Base-by-base conservation (phyloP, 106 monocot genomes). In the Dioscorea alata region DNA sequence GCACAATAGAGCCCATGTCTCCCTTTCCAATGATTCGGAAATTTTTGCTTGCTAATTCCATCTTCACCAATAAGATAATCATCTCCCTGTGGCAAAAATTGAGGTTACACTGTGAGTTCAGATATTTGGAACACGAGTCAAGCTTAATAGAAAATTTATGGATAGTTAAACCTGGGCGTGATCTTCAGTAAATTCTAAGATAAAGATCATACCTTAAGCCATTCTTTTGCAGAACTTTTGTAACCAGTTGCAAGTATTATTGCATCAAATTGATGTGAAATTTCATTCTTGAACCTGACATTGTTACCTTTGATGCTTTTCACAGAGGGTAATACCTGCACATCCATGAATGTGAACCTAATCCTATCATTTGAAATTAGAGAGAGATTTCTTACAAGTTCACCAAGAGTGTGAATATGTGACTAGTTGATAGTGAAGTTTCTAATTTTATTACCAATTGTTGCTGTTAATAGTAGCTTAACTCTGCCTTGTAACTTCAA, bases 161-260 rank as follows among this genome's bases (percentile, higher is more conserved):
- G 42, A 42, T 42, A 42, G 28, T 3, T 3, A 28, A 42, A 42
- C 42, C 10, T 42, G 42, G 42, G 42, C 2, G 6, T 42, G 42
- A 42, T 42, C 42, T 42, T 42, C 6, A 42, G 0, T 10, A 42
- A 42, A 42, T 10, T 42, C 6, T 8, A 42, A 42, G 10, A 42
- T 42, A 42, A 42, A 0, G 10, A 42, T 42, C 6, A 20, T 74
- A 78, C 80, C 83, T 75, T 77, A 0, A 87, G 80, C 87, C 87
- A 87, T 6, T 61, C 61, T 15, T 64, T 79, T 28, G 67, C 49
- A 8, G 69, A 49, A 60, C 80, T 77, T 54, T 51, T 72, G 18
- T 74, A 83, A n/a, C 87, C 87, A 0, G 83, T 87, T 28, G 87
- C 83, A n/a, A 87, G 60, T 42, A 87, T 70, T 19, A 88, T 75